Evolutionary conservation across 805 yeast genomes (phyloP).

Genomic region (Kazachstania psychrophila): DNA sequence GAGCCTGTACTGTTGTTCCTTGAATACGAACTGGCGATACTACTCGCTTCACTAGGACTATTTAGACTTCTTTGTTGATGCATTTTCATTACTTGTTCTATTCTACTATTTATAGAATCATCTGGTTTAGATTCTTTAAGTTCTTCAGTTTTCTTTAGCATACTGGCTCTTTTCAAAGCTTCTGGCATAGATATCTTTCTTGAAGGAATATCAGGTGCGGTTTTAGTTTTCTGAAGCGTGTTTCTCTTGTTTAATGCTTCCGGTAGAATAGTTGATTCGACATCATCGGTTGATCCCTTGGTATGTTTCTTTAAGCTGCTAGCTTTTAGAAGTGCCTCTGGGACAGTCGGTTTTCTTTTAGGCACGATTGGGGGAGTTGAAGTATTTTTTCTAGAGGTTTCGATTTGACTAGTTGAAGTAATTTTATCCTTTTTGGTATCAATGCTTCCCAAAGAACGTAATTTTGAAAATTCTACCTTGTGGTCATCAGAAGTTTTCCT

Average conservation of each 20-base stretch:
- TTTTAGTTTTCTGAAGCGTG: conserved; percentile 7
- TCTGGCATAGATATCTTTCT: conserved; percentile 26
- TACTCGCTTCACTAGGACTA: too few species aligned
- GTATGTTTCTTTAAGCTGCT: conserved; percentile 3
- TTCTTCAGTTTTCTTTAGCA: conserved; percentile 5
- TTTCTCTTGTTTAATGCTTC: conserved; percentile 14
- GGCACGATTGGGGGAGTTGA: conserved; percentile 6
- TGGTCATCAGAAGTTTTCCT: not conserved
- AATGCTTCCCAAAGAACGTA: conserved; percentile 10
- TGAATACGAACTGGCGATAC: too few species aligned
- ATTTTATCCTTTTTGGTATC: not conserved
- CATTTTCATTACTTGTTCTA: not conserved
- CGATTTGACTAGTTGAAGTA: not conserved
- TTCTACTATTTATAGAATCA: not conserved
- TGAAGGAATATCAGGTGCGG: conserved; percentile 20
- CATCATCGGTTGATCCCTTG: not conserved
- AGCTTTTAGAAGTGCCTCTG: conserved; percentile 18
- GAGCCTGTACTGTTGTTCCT: too few species aligned
- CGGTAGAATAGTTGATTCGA: conserved; percentile 1
- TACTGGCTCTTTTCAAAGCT: conserved; percentile 19
- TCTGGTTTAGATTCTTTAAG: not conserved
- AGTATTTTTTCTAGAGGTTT: conserved; percentile 1
- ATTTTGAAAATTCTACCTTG: conserved; percentile 6
- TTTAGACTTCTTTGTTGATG: not conserved
- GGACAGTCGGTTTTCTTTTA: conserved; percentile 9